Evolutionary conservation across 352 stramenopile species (phyloP), one percentile per base, ranked within the genome.

Genomic region (Plasmopara muralis): DNA sequence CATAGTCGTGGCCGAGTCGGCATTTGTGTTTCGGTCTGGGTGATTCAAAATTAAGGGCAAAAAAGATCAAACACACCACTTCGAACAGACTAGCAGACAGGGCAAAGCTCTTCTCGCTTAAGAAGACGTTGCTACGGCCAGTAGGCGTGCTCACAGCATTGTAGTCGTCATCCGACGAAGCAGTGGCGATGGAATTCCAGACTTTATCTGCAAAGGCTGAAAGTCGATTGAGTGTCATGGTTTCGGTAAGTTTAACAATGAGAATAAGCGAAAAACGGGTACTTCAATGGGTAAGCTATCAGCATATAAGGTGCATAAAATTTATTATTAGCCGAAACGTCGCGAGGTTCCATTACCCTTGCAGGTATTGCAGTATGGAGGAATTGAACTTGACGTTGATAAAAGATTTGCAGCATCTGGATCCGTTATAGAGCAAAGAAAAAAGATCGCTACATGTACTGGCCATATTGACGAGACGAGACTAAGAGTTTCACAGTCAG

Each of bases 31-130:
- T 50, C 2, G 47, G 55, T 16, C 47, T 55, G 28, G 55, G 55
- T 47, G 55, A 47, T 30, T 56, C 48, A 35, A 62, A 62, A 42
- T 62, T 62, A 2, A 62, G 42, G 1, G 47, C 55, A 29, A 62
- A 62, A 28, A 62, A 49, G 47, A 62, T 31, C 16, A 62, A 29
- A 44, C 55, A 62, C 47, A 62, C 29, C 12, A 37, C 35, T 18
- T 62, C 41, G 34, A 62, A 62, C 2, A 53, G 18, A 1, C 50
- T 18, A 10, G 55, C 15, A 28, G 55, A 62, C 15, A 55, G 12
- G 5, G 48, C 55, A 42, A 62, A 62, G 28, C 33, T 29, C 37
- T 43, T 62, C 29, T 55, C 54, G 10, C n/a, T 15, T 6, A 16
- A 18, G 4, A 35, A 31, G 1, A 51, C 10, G 6, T 31, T 47